These are phyloP conservation scores for Ormosia emarginata DNA, from an alignment of 306 rosid genomes.

Conservation along the genomic window DNA sequence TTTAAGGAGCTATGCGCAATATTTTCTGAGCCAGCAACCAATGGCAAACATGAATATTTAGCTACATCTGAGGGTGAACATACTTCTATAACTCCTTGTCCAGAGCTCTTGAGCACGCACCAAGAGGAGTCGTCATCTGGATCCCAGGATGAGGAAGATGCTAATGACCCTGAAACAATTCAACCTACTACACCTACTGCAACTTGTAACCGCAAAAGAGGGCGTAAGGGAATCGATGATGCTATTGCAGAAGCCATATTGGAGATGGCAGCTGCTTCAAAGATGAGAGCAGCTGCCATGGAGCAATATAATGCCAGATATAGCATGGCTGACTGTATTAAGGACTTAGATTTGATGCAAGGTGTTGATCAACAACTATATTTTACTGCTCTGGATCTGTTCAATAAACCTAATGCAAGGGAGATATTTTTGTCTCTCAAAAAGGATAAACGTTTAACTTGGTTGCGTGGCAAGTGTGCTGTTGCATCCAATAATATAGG, in stretches of 20 bases:
- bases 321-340: slow-evolving; percentile 61
- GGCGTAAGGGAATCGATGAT: slow-evolving; percentile 59
- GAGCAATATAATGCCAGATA: slow-evolving; percentile 51
- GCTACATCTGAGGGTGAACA: slow-evolving; percentile 39
- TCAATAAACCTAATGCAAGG: slow-evolving; percentile 60
- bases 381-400: slow-evolving; percentile 66
- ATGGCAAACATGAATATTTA: slow-evolving; percentile 45
- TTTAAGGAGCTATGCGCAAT: slow-evolving; percentile 65
- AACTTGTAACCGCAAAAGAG: slow-evolving; percentile 52
- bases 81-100: slow-evolving; percentile 22
- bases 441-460: slow-evolving; percentile 55
- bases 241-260: slow-evolving; percentile 68
- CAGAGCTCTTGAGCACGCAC: slow-evolving; percentile 33
- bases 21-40: slow-evolving; percentile 56
- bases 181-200: slow-evolving; percentile 42
- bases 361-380: slow-evolving; percentile 61
- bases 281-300: slow-evolving; percentile 52
- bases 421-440: slow-evolving; percentile 72
- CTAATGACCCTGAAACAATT: slow-evolving; percentile 33
- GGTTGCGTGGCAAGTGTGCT: slow-evolving; percentile 59
- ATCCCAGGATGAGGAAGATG: slow-evolving; percentile 52
- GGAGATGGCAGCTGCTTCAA: slow-evolving; percentile 84
- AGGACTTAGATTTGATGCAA: slow-evolving; percentile 56
- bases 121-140: slow-evolving; percentile 50
- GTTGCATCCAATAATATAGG: slow-evolving; percentile 25